Percentiles rank a stretch among this genome's conserved stretches.
These are phyloP conservation scores for Begonia peltatifolia DNA, from an alignment of 306 rosid species.

Conservation along the genomic window DNA sequence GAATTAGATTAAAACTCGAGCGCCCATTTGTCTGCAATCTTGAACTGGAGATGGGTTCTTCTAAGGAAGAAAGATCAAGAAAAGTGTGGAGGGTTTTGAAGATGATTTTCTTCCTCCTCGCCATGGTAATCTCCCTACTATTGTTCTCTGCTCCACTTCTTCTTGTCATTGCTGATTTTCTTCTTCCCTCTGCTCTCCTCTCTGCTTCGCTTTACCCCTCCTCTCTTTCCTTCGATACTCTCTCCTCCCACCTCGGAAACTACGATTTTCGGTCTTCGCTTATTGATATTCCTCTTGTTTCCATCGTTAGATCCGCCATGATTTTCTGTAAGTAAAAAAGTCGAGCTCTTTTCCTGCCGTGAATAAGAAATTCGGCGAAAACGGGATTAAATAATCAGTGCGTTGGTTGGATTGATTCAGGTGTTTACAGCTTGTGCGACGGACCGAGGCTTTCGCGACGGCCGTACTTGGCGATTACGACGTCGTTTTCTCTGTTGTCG, in stretches of 20 bases:
- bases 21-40: no score
- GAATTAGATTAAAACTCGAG: no score
- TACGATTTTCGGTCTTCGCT: conserved; percentile 75
- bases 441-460: conserved; percentile 70
- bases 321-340: conserved; percentile 54
- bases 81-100: conserved; percentile 46
- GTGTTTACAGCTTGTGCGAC: conserved; percentile 76
- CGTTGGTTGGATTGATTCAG: conserved; percentile 11
- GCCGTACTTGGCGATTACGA: conserved; percentile 70
- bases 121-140: conserved; percentile 62
- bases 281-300: conserved; percentile 71
- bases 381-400: neutral
- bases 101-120: conserved; percentile 58
- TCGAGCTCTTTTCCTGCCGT: neutral
- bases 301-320: conserved; percentile 61
- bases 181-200: conserved; percentile 68
- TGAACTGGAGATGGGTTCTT: conserved; percentile 38
- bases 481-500: conserved; percentile 47
- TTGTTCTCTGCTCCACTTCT: conserved; percentile 72
- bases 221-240: conserved; percentile 25
- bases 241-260: conserved; percentile 48
- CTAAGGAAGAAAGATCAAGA: conserved; percentile 54
- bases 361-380: neutral
- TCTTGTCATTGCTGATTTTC: conserved; percentile 50
- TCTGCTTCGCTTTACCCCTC: conserved; percentile 21